Base-by-base conservation (phyloP, 1,139 yeast genomes). In the Taphrina betulina region DNA sequence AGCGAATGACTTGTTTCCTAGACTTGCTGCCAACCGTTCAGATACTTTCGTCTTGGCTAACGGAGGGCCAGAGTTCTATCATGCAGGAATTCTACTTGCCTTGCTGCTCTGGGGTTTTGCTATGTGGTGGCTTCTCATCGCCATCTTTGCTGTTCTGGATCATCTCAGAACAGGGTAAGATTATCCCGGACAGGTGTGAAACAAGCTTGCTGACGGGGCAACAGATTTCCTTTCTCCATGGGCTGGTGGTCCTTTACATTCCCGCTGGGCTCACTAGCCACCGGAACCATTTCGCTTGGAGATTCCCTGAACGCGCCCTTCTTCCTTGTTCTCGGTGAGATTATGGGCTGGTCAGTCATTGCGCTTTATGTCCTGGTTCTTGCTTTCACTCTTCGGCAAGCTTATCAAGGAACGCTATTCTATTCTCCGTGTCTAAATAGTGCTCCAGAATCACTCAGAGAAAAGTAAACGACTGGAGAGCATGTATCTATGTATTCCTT, bases 191-290 rank as follows among this genome's bases (percentile, higher is more conserved):
- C n/a, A n/a, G n/a, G n/a, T n/a, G n/a, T n/a, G n/a, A n/a, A n/a
- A n/a, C n/a, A n/a, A n/a, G n/a, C 19, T 16, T 24, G 17, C 50
- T 44, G 50, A 31, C 17, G n/a, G 20, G 7, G 4, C 19, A 29
- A 20, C 10, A 35, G 56, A 5, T 52, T 52, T 14, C 56, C 56
- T 5, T 52, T 52, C 38, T 42, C 50, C 2, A 23, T 52, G 19
- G 56, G 56, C 16, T 52, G 56, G 56, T 52, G 56, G 56, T 26
- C 43, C 5, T 52, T 52, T 33, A 35, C 46, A 8, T 52, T 52
- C n/a, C 56, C 56, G n/a, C 29, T 42, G 12, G 54, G 46, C 23
- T 38, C 46, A 5, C 35, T 50, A 1, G 54, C 44, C 7, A 38
- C 54, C 5, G 54, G 54, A 12, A 50, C 54, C 7, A 12, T 50